Conservation (phyloP, 2,329 filamentous ascomycete genomes). For the Epichloe festucae region DNA sequence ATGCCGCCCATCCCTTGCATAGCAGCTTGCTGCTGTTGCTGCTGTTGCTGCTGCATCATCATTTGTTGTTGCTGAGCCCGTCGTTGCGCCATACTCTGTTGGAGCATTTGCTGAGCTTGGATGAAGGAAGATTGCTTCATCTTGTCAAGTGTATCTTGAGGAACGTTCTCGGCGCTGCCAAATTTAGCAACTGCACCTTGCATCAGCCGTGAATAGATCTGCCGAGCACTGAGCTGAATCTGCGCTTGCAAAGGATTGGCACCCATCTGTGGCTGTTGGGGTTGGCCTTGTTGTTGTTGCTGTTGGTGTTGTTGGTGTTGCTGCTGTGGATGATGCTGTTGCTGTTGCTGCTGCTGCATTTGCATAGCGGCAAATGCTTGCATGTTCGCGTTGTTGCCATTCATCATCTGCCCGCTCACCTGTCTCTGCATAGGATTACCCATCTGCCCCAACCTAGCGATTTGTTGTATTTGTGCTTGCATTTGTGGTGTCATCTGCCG, state of each 20-base stretch:
- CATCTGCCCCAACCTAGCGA: constrained; percentile 24
- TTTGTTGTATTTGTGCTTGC: constrained; percentile 25
- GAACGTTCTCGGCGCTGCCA: constrained; percentile 31
- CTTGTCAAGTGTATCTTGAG: constrained; percentile 29
- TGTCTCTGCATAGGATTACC: constrained; percentile 26
- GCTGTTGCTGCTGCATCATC: constrained; percentile 25
- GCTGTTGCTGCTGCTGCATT: constrained; percentile 22
- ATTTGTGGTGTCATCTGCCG: constrained; percentile 25
- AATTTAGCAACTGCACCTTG: constrained; percentile 20
- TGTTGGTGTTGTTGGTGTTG: constrained; percentile 7
- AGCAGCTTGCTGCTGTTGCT: constrained; percentile 21
- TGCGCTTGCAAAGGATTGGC: constrained; percentile 18
- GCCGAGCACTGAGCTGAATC: constrained; percentile 20
- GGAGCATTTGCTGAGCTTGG: constrained; percentile 25
- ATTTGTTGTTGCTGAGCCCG: constrained; percentile 20
- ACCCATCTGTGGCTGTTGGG: constrained; percentile 19
- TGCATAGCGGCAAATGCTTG: constrained; percentile 27
- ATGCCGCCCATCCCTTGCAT: constrained; percentile 43
- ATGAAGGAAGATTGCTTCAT: constrained; percentile 30
- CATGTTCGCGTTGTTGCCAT: constrained; percentile 25
- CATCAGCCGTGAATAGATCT: constrained; percentile 28
- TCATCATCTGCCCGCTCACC: constrained; percentile 28
- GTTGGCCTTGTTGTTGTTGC: constrained; percentile 18
- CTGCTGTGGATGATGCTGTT: constrained; percentile 17
- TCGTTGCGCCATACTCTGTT: constrained; percentile 19